Evolutionary conservation across 1,284 basidiomycete genomes (phyloP).

Genomic region (Boletellus dicymbophilus): DNA sequence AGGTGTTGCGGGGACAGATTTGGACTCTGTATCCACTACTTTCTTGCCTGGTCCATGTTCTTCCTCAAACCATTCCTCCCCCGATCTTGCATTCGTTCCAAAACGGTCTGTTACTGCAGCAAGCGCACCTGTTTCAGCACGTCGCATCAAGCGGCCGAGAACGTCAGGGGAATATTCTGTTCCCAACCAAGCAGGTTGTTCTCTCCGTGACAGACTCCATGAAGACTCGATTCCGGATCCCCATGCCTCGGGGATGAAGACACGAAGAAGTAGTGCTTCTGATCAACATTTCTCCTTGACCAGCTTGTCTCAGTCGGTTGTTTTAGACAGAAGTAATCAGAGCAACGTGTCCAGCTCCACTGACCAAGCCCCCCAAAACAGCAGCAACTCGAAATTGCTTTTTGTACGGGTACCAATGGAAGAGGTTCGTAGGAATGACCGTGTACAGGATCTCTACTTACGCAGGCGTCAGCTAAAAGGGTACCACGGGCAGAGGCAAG

Average conservation of each 20-base stretch:
- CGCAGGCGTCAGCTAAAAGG: too few species aligned
- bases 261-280: constrained; percentile 1
- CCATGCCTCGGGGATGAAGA: constrained; percentile 2
- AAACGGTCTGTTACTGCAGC: constrained; percentile 1
- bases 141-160: constrained; percentile 10
- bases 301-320: background rate
- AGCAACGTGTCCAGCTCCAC: constrained; percentile 13
- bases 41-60: background rate
- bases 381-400: too few species aligned
- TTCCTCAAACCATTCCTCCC: too few species aligned
- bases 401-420: too few species aligned
- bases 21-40: too few species aligned
- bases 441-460: too few species aligned
- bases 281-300: background rate
- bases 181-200: background rate
- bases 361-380: constrained; percentile 3
- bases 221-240: background rate
- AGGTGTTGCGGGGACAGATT: too few species aligned
- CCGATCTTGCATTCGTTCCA: background rate
- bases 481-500: too few species aligned
- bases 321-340: background rate
- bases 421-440: too few species aligned
- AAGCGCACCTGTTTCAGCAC: constrained; percentile 1
- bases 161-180: background rate
- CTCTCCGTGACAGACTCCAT: background rate